phyloP scores from a whole-genome alignment of 192 early-diverging fungal species.

The Linderina pennispora region DNA sequence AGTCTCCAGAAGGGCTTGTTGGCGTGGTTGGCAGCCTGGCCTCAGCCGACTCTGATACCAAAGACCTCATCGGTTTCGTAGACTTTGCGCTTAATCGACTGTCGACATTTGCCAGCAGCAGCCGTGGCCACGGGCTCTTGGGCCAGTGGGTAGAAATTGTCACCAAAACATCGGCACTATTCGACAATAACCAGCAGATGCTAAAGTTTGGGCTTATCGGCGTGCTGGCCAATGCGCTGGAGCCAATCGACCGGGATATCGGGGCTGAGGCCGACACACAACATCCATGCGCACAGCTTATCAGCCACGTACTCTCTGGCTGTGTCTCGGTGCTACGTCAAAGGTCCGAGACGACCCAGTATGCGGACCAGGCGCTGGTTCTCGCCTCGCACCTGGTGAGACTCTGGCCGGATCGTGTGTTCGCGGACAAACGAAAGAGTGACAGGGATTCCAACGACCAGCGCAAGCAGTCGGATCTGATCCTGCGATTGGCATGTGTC shows the following conservation, averaged over 20 bases:
- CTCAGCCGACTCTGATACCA: background rate
- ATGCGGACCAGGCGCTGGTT: constrained; percentile 32
- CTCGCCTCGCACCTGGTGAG: constrained; percentile 30
- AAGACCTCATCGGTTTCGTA: constrained; percentile 5
- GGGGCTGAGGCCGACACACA: background rate
- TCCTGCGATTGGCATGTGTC: constrained; percentile 26
- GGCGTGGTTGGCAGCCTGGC: constrained; percentile 1
- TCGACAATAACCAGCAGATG: constrained; percentile 1
- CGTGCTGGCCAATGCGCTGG: constrained; percentile 25
- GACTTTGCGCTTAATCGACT: constrained; percentile 24
- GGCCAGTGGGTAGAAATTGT: no score
- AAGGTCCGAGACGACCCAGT: constrained; percentile 17
- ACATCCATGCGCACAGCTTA: constrained; percentile 1
- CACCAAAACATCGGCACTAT: no score
- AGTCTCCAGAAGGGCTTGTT: constrained; percentile 1
- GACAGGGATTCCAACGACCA: background rate
- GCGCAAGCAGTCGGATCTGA: no score
- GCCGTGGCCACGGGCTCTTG: no score
- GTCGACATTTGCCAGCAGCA: no score
- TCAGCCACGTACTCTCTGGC: constrained; percentile 10
- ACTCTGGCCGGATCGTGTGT: constrained; percentile 27
- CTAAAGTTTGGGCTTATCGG: constrained; percentile 23
- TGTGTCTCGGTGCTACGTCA: constrained; percentile 25
- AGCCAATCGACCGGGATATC: constrained; percentile 17
- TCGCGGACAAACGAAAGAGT: background rate